Percentiles rank a stretch among this genome's conserved stretches.
phyloP scores from a whole-genome alignment of 1,139 yeast species.

The Petasospora rhodanensis region DNA sequence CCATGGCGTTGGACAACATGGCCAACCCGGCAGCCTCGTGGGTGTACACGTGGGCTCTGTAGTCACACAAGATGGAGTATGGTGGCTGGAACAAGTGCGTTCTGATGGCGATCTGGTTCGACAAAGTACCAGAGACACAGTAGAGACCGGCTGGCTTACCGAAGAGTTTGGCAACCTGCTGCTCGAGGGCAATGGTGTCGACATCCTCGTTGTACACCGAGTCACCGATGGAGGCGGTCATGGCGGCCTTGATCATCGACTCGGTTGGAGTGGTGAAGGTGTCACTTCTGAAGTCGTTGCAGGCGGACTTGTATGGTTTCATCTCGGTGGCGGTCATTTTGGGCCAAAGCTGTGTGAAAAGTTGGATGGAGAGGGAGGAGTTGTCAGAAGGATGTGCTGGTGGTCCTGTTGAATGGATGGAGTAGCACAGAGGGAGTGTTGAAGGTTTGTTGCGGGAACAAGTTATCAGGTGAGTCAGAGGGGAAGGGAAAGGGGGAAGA shows the following conservation, averaged over 20 bases:
- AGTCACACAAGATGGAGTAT: slow-evolving; percentile 75
- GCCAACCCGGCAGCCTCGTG: slow-evolving; percentile 93
- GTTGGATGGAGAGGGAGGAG: not conserved
- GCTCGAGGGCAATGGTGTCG: slow-evolving; percentile 62
- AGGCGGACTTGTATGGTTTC: slow-evolving; percentile 31
- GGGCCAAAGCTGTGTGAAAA: not conserved
- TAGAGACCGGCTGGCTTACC: slow-evolving; percentile 83
- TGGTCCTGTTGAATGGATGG: too few relatives aligned
- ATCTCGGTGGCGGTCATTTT: slow-evolving; percentile 12
- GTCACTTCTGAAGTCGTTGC: slow-evolving; percentile 72
- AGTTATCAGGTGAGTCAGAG: too few relatives aligned
- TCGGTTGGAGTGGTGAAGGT: slow-evolving; percentile 90
- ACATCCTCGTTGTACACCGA: slow-evolving; percentile 84
- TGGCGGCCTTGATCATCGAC: slow-evolving; percentile 63
- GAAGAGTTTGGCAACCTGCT: slow-evolving; percentile 59
- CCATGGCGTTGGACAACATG: slow-evolving; percentile 88
- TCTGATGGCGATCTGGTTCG: slow-evolving; percentile 84
- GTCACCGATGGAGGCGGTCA: slow-evolving; percentile 70
- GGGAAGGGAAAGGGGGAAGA: too few relatives aligned
- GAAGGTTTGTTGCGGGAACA: too few relatives aligned
- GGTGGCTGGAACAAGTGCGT: slow-evolving; percentile 83
- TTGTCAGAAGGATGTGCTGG: too few relatives aligned
- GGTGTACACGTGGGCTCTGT: slow-evolving; percentile 76
- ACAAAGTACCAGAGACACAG: slow-evolving; percentile 87
- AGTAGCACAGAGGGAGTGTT: too few relatives aligned